Conservation (phyloP, 441 rosid species). For the Eutrema salsugineum region DNA sequence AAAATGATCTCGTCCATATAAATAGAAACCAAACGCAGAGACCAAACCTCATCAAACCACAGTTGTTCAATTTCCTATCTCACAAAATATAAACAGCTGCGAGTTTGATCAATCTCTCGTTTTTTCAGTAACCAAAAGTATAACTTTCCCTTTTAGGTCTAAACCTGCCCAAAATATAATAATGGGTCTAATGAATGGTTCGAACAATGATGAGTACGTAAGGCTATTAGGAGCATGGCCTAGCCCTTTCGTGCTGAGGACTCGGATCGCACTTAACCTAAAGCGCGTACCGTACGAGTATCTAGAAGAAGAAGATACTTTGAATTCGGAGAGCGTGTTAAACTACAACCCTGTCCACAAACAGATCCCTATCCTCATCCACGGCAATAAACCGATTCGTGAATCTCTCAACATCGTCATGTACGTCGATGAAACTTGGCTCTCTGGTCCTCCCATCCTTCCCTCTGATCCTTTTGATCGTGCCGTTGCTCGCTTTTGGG, state of each 20-base stretch:
- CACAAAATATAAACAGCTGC: not conserved
- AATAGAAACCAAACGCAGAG: constrained; percentile 2
- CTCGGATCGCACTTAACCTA: constrained; percentile 38
- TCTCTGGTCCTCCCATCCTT: constrained; percentile 35
- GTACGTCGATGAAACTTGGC: constrained; percentile 47
- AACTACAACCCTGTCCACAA: constrained; percentile 44
- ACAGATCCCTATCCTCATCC: constrained; percentile 44
- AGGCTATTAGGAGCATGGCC: constrained; percentile 45
- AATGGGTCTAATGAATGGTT: constrained; percentile 20
- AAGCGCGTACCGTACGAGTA: constrained; percentile 38
- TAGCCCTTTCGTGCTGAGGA: constrained; percentile 40
- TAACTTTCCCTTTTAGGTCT: not conserved
- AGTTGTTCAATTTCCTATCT: not conserved
- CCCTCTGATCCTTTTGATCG: constrained; percentile 46
- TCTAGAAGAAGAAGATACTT: constrained; percentile 38
- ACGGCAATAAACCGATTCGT: constrained; percentile 38
- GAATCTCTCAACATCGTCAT: constrained; percentile 44
- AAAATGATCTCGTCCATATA: constrained; percentile 6
- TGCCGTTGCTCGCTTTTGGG: constrained; percentile 54
- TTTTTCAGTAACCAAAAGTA: not conserved
- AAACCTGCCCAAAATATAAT: not conserved
- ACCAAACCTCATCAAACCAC: constrained; percentile 20
- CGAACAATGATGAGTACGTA: constrained; percentile 33
- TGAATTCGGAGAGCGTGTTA: constrained; percentile 39
- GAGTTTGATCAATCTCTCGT: constrained; percentile 13